A percentile compares a stretch with the other conserved stretches of the same genome.
phyloP scores from a whole-genome alignment of 257 asterid species.

The Gynochthodes officinalis region DNA sequence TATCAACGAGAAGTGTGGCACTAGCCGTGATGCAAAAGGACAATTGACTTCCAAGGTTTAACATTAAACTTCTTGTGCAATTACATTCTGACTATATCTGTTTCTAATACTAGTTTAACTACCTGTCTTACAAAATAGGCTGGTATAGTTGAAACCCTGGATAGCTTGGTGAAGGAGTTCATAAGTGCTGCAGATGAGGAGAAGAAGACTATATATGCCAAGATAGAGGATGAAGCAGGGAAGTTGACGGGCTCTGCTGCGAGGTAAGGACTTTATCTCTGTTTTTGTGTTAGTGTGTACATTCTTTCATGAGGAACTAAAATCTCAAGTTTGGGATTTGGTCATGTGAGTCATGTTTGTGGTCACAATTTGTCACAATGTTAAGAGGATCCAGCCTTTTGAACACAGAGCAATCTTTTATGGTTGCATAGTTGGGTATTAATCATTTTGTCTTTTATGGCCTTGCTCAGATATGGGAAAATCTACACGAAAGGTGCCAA shows the following conservation, averaged over 20 bases:
- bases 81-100: neutral
- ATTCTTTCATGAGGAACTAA: neutral
- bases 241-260: conserved; percentile 66
- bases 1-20: conserved; percentile 83
- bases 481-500: conserved; percentile 82
- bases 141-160: conserved; percentile 65
- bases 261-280: conserved; percentile 39
- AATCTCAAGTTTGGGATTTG: neutral
- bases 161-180: conserved; percentile 70
- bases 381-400: neutral
- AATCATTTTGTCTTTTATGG: conserved; percentile 4
- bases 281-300: neutral
- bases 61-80: conserved; percentile 20
- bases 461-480: conserved; percentile 59
- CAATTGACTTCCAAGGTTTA: conserved; percentile 68
- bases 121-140: conserved; percentile 48
- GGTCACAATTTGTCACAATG: neutral
- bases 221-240: conserved; percentile 72
- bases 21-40: conserved; percentile 83
- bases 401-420: neutral
- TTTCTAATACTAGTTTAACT: conserved; percentile 2
- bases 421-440: neutral
- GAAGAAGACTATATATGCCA: conserved; percentile 46
- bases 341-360: neutral
- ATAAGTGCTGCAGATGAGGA: conserved; percentile 52